Evolutionary conservation across 345 rosid species (phyloP).

Genomic region (Anastatica hierochuntica): DNA sequence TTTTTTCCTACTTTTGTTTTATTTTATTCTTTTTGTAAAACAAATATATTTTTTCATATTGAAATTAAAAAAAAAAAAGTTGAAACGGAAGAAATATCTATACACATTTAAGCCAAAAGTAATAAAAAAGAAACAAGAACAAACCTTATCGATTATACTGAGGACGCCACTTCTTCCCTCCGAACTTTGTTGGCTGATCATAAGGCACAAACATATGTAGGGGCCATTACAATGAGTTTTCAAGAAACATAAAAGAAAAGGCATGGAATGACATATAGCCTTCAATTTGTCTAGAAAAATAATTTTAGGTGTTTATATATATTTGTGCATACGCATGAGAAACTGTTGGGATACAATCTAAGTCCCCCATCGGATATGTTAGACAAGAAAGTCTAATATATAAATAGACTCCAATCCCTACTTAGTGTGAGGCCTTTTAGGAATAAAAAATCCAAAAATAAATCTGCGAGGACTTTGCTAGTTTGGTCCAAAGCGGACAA

Average conservation of each 20-base stretch:
- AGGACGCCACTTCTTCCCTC: constrained; percentile 37
- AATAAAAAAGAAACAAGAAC: neutral
- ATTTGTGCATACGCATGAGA: neutral
- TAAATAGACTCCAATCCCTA: no score
- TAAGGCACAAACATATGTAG: neutral
- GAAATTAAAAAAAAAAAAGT: neutral
- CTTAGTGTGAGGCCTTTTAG: no score
- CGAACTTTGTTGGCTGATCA: constrained; percentile 34
- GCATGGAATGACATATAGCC: neutral
- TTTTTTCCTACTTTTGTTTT: no score
- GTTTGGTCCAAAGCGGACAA: no score
- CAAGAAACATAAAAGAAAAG: neutral
- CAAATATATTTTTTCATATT: neutral
- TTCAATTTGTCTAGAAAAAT: neutral
- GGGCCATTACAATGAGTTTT: neutral
- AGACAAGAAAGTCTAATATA: no score
- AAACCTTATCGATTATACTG: constrained; percentile 40
- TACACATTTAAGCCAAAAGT: no score
- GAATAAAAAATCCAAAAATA: no score
- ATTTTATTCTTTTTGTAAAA: no score
- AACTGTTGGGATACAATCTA: no score
- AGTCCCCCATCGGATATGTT: no score
- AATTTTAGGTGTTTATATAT: constrained; percentile 8
- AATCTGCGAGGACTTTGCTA: no score
- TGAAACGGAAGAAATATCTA: no score